phyloP scores from a whole-genome alignment of 176 grass and related monocot species.

The Raddia guianensis region DNA sequence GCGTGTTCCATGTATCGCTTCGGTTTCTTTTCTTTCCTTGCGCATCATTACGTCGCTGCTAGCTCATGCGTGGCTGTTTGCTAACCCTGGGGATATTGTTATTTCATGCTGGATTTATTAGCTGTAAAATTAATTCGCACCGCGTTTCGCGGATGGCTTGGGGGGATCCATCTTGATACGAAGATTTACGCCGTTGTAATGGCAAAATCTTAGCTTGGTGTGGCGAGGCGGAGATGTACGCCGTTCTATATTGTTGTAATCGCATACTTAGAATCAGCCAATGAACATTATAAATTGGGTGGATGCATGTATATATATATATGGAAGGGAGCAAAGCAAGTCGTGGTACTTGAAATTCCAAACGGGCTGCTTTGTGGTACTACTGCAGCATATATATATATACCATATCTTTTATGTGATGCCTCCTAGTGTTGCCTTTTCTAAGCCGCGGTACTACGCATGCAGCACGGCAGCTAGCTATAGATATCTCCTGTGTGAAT shows the following conservation, averaged over 20 bases:
- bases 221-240: background rate
- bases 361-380: slow-evolving; percentile 22
- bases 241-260: too few species aligned
- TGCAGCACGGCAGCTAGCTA: background rate
- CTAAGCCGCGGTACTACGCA: background rate
- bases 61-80: background rate
- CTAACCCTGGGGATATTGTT: slow-evolving; percentile 20
- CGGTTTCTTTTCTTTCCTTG: slow-evolving; percentile 23
- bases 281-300: background rate
- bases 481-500: slow-evolving; percentile 29
- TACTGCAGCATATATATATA: slow-evolving; percentile 34
- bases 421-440: slow-evolving; percentile 31
- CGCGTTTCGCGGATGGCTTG: background rate
- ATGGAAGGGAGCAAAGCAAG: background rate
- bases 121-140: background rate
- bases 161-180: background rate
- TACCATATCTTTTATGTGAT: slow-evolving; percentile 28
- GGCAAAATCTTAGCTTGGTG: background rate
- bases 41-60: slow-evolving; percentile 36
- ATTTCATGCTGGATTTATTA: slow-evolving; percentile 54
- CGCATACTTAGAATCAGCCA: background rate
- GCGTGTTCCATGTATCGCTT: background rate
- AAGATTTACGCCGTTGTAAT: background rate
- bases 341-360: background rate
- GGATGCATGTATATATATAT: background rate